Evolutionary conservation across 345 rosid species (phyloP), one percentile per base, ranked within the genome.

Genomic region (Camelina laxa): DNA sequence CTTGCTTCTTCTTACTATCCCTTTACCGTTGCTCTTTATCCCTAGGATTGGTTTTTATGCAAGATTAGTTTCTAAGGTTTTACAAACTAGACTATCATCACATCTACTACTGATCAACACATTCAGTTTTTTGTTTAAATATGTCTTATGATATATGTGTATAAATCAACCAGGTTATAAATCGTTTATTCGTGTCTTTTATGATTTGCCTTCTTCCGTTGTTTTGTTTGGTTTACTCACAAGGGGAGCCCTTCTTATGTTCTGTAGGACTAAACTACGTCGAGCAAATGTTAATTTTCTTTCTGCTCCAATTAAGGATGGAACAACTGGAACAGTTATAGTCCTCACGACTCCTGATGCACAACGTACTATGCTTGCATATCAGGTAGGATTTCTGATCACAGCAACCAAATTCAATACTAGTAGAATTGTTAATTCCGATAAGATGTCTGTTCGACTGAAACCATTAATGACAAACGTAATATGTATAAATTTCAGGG

Each of bases 301-400:
- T 60, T 94, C 98, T 67, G 85, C 82, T 33, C 89, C 96, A 30
- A 83, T 91, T 66, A 88, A 84, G 80, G 98, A 90, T 75, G 97
- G 96, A 67, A 91, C 98, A 21, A 94, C 97, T 0, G 98, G 98
- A 77, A 91, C 98, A 4, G 98, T 94, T 79, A 94, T 94, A 57
- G 96, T 94, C 81, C 91, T 94, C 49, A 94, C 98, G 22, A 90
- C 98, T 69, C 92, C 96, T 51, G 97, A 91, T 83, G 98, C 98
- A 44, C 97, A 94, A 60, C 89, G 97, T 72, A 85, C 98, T 17
- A 94, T 94, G 98, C 98, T 94, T 83, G 88, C 97, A 1, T 91
- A 94, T 80, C 96, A 84, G 93, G 97, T 94, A 56, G 5, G 45
- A 24, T 55, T 69, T 55, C 21, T 14, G 6, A 41, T 42, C 4